These are phyloP conservation scores for Solanum medicagineum DNA, from an alignment of 257 asterid genomes.

Conservation along the genomic window DNA sequence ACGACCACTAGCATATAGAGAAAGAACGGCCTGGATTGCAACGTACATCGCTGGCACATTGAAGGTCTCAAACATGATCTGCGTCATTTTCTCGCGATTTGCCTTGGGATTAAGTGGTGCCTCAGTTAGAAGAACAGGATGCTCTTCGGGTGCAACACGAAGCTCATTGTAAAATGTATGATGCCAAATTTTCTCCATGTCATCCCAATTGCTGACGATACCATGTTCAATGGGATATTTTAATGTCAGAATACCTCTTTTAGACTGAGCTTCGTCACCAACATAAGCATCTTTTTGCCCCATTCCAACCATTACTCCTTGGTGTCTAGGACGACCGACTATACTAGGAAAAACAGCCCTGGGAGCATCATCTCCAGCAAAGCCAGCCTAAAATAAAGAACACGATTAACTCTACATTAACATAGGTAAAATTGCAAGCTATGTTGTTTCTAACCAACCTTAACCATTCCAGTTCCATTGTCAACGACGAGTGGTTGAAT, in stretches of 20 bases:
- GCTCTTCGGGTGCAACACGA: conserved; percentile 8
- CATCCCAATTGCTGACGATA: conserved; percentile 5
- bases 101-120: conserved; percentile 10
- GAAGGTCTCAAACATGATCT: conserved; percentile 8
- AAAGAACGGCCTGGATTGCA: conserved; percentile 10
- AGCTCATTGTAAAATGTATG: conserved; percentile 8
- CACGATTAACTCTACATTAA: too few relatives aligned
- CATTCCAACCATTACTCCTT: conserved; percentile 7
- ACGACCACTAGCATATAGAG: conserved; percentile 8
- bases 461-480: conserved; percentile 12
- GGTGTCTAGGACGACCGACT: conserved; percentile 8
- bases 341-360: conserved; percentile 7
- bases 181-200: conserved; percentile 9
- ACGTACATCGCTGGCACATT: conserved; percentile 8
- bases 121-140: conserved; percentile 3
- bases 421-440: too few relatives aligned
- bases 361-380: conserved; percentile 12
- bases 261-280: conserved; percentile 7
- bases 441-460: neutral
- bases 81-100: conserved; percentile 1
- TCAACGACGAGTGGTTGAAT: conserved; percentile 5
- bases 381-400: conserved; percentile 11
- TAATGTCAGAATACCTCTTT: conserved; percentile 3
- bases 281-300: conserved; percentile 9
- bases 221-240: conserved; percentile 6